Evolutionary conservation across 345 rosid species (phyloP).

Genomic region (Eucalyptus albens): DNA sequence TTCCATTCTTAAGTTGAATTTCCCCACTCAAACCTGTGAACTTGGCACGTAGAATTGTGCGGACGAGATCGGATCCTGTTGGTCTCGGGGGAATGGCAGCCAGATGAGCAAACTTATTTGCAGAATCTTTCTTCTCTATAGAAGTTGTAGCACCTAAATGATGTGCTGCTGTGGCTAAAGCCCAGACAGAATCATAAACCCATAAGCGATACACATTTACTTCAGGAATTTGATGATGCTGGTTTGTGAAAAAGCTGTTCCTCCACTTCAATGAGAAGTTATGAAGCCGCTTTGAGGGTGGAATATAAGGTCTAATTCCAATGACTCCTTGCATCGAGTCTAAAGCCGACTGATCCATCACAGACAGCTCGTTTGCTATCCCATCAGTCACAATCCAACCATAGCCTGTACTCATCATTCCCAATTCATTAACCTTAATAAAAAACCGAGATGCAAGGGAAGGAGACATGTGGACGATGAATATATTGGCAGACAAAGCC

Average conservation of each 20-base stretch:
- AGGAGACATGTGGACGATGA: not conserved
- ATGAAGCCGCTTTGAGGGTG: not conserved
- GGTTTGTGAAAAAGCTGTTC: not conserved
- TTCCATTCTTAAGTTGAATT: no score
- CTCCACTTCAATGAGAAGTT: not conserved
- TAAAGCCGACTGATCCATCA: not conserved
- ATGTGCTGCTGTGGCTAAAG: constrained; percentile 20
- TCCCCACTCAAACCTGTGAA: no score
- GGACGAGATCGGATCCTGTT: no score
- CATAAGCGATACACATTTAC: constrained; percentile 2
- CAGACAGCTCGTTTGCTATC: not conserved
- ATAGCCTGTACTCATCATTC: not conserved
- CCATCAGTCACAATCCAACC: not conserved
- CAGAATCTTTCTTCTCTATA: not conserved
- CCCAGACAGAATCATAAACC: constrained; percentile 30
- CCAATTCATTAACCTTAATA: not conserved
- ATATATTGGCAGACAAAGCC: not conserved
- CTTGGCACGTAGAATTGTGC: no score
- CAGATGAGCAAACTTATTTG: no score
- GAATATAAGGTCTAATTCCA: not conserved
- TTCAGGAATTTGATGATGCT: not conserved
- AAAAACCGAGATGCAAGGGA: not conserved
- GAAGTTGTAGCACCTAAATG: not conserved
- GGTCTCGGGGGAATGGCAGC: no score
- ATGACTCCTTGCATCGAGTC: not conserved